Percentiles rank a stretch among this genome's conserved stretches.
These are phyloP conservation scores for Mycena chlorophos DNA, from an alignment of 768 basidiomycete genomes.

Conservation along the genomic window DNA sequence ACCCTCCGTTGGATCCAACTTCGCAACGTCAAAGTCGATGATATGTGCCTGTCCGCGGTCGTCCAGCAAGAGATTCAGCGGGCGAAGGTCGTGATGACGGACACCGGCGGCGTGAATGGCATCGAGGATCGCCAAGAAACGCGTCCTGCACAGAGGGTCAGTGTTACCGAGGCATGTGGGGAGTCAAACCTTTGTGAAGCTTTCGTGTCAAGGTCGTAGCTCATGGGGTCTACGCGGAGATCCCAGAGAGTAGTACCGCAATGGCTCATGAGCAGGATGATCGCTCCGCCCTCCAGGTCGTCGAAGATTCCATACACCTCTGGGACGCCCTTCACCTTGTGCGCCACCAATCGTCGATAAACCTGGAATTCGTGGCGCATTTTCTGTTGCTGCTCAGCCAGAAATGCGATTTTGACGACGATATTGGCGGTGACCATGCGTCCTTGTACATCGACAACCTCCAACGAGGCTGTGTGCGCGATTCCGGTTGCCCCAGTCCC, in stretches of 20 bases:
- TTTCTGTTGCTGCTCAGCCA: conserved; percentile 6
- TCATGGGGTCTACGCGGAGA: background rate
- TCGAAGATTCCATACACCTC: conserved; percentile 17
- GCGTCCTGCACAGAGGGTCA: background rate
- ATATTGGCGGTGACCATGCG: background rate
- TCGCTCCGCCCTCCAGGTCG: conserved; percentile 14
- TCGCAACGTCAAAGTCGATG: conserved; percentile 14
- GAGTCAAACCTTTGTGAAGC: no score
- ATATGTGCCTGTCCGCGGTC: conserved; percentile 7
- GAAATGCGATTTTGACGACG: conserved; percentile 22
- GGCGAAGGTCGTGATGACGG: conserved; percentile 16
- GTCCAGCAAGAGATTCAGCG: conserved; percentile 13
- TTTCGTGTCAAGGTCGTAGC: background rate
- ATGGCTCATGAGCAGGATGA: conserved; percentile 21
- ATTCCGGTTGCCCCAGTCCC: conserved; percentile 14
- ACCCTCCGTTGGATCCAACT: background rate
- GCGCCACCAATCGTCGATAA: conserved; percentile 3
- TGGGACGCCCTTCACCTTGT: conserved; percentile 17
- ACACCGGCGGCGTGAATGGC: conserved; percentile 17
- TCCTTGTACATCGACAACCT: background rate
- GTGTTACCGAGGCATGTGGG: background rate
- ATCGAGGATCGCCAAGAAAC: conserved; percentile 4
- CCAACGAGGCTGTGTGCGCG: conserved; percentile 8
- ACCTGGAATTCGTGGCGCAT: conserved; percentile 20
- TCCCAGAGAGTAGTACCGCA: conserved; percentile 10